Evolutionary conservation across 1,284 basidiomycete genomes (phyloP).

Genomic region (Leccinum glutinopallens): DNA sequence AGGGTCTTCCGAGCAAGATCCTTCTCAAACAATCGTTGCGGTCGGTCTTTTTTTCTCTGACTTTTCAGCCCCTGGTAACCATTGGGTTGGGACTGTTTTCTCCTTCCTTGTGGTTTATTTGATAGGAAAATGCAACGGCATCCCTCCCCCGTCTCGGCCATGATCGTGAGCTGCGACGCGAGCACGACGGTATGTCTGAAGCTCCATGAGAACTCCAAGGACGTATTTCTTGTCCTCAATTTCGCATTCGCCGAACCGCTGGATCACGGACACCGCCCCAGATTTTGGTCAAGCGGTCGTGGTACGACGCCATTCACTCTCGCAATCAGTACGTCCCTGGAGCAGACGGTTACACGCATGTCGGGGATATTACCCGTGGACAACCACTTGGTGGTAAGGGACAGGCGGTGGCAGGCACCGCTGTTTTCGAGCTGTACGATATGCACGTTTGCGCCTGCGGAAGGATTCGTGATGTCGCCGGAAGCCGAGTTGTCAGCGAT

Average conservation of each 20-base stretch:
- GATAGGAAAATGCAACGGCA: slow-evolving; percentile 29
- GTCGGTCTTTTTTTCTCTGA: slow-evolving; percentile 11
- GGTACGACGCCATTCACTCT: slow-evolving; percentile 11
- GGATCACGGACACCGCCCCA: not conserved
- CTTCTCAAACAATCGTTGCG: slow-evolving; percentile 29
- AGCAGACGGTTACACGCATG: slow-evolving; percentile 47
- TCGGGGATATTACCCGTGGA: slow-evolving; percentile 52
- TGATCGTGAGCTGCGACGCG: slow-evolving; percentile 24
- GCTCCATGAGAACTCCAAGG: slow-evolving; percentile 23
- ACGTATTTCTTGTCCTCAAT: slow-evolving; percentile 29
- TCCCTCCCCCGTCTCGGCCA: slow-evolving; percentile 20
- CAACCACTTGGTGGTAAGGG: slow-evolving; percentile 41
- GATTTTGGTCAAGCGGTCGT: not conserved
- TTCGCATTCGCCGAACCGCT: slow-evolving; percentile 5
- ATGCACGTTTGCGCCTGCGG: slow-evolving; percentile 47
- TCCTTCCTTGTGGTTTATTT: not conserved
- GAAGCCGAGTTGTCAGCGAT: slow-evolving; percentile 16
- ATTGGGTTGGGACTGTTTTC: slow-evolving; percentile 8
- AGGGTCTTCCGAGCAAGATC: slow-evolving; percentile 26
- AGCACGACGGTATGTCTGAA: slow-evolving; percentile 25
- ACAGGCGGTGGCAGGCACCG: slow-evolving; percentile 60
- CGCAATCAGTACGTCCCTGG: slow-evolving; percentile 38
- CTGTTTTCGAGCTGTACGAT: slow-evolving; percentile 58
- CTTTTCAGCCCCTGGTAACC: not conserved
- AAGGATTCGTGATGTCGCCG: not conserved